These are phyloP conservation scores for Syzygium malaccense DNA, from an alignment of 441 rosid species.

Conservation along the genomic window DNA sequence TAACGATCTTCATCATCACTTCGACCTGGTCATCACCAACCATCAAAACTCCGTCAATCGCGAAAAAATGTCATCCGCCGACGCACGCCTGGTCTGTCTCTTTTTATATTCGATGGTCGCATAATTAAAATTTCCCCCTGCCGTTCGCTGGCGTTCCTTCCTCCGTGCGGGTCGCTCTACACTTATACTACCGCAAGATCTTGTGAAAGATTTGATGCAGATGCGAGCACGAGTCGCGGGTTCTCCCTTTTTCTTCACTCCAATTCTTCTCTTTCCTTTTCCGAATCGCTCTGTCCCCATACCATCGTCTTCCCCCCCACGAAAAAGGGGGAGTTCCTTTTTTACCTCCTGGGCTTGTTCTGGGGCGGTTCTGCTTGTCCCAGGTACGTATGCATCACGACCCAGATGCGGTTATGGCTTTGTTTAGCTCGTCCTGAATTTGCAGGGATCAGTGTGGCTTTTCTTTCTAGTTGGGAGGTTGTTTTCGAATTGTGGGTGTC, in stretches of 20 bases:
- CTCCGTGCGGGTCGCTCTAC: background rate
- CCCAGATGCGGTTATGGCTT: background rate
- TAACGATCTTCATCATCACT: accelerated
- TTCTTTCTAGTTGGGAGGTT: background rate
- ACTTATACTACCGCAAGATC: background rate
- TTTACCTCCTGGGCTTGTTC: background rate
- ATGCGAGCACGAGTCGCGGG: background rate
- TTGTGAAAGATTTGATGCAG: background rate
- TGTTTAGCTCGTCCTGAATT: background rate
- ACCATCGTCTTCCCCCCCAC: background rate
- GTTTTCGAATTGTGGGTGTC: background rate
- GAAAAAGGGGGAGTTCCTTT: background rate
- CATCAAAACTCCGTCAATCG: background rate
- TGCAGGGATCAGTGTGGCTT: background rate
- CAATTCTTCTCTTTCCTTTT: background rate
- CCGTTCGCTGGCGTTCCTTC: background rate
- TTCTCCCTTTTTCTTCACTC: background rate
- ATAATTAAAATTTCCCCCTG: background rate
- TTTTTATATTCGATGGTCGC: background rate
- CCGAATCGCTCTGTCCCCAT: background rate
- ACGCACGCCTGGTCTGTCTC: background rate
- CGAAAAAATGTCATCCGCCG: background rate
- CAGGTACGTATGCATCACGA: background rate
- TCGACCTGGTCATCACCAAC: background rate
- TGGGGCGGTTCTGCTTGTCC: background rate